Percentiles rank a stretch among this genome's conserved stretches.
Evolutionary conservation across 371 early-diverging fungal species (phyloP).

Genomic region (Mucor mucedo): DNA sequence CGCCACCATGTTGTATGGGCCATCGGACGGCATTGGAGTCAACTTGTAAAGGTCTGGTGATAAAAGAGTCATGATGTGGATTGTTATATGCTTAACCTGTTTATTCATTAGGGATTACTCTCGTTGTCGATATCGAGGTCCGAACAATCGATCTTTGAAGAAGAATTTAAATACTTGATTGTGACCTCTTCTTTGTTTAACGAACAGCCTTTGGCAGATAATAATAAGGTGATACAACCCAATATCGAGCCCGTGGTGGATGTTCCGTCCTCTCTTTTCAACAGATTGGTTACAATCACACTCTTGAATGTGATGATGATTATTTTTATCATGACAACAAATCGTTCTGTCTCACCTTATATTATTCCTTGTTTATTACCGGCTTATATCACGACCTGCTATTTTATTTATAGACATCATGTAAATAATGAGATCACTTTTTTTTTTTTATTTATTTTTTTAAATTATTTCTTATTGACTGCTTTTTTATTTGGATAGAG

Average conservation of each 20-base stretch:
- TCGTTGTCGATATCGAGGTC: constrained; percentile 47
- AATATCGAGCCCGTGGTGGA: background rate
- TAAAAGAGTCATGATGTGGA: background rate
- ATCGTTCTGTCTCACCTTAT: background rate
- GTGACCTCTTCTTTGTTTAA: constrained; percentile 69
- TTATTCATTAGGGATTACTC: constrained; percentile 29
- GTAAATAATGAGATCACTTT: constrained; percentile 11
- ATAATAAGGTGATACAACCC: background rate
- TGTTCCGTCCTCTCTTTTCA: background rate
- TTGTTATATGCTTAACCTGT: background rate
- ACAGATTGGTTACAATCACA: background rate
- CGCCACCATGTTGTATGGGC: background rate
- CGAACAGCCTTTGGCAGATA: constrained; percentile 29
- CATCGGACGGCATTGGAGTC: background rate
- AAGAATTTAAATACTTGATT: constrained; percentile 69
- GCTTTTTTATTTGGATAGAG: constrained; percentile 21
- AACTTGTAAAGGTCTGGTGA: background rate
- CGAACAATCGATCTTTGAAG: constrained; percentile 68
- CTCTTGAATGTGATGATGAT: background rate
- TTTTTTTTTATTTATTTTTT: background rate
- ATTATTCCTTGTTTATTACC: background rate
- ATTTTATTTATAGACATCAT: constrained; percentile 25
- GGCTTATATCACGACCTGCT: constrained; percentile 3
- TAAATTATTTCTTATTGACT: background rate
- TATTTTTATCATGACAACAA: background rate